Conservation (phyloP, 2,329 filamentous ascomycete species). For the Colletotrichum lindemuthianum region DNA sequence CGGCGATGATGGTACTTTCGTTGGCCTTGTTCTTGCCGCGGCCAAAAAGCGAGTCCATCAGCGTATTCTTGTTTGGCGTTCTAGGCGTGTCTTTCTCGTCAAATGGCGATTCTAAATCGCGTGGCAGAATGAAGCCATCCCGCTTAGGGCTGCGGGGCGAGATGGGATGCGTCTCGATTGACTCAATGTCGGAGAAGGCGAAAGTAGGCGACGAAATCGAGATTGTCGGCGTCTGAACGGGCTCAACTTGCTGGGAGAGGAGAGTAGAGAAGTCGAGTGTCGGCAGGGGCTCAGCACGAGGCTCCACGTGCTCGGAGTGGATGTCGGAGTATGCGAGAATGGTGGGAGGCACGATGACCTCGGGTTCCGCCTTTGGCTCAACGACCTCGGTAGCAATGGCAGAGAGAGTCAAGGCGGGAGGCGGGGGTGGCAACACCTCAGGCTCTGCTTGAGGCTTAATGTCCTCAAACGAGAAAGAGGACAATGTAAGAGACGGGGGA, state of each 20-base stretch:
- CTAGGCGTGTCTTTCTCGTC: slow-evolving; percentile 46
- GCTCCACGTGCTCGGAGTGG: slow-evolving; percentile 53
- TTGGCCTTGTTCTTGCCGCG: slow-evolving; percentile 54
- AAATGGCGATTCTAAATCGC: slow-evolving; percentile 50
- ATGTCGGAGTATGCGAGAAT: slow-evolving; percentile 52
- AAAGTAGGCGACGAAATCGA: slow-evolving; percentile 43
- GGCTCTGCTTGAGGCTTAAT: slow-evolving; percentile 55
- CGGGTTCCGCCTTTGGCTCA: slow-evolving; percentile 47
- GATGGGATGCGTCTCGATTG: slow-evolving; percentile 58
- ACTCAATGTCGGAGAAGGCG: slow-evolving; percentile 57
- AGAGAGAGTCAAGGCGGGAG: slow-evolving; percentile 46
- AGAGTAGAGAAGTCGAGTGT: slow-evolving; percentile 50
- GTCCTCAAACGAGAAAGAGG: slow-evolving; percentile 47
- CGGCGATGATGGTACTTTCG: slow-evolving; percentile 63
- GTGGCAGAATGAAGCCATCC: slow-evolving; percentile 66
- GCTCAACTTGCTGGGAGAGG: slow-evolving; percentile 49
- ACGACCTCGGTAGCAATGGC: slow-evolving; percentile 45
- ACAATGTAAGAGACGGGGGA: slow-evolving; percentile 43
- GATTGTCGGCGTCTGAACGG: slow-evolving; percentile 45
- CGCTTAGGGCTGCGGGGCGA: slow-evolving; percentile 61
- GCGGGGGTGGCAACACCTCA: slow-evolving; percentile 43
- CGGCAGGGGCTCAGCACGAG: slow-evolving; percentile 43
- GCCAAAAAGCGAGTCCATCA: slow-evolving; percentile 56
- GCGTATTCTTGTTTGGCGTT: slow-evolving; percentile 49
- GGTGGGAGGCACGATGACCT: slow-evolving; percentile 36